Conservation (phyloP, 495 filamentous ascomycete genomes). For the Oleoguttula mirabilis region DNA sequence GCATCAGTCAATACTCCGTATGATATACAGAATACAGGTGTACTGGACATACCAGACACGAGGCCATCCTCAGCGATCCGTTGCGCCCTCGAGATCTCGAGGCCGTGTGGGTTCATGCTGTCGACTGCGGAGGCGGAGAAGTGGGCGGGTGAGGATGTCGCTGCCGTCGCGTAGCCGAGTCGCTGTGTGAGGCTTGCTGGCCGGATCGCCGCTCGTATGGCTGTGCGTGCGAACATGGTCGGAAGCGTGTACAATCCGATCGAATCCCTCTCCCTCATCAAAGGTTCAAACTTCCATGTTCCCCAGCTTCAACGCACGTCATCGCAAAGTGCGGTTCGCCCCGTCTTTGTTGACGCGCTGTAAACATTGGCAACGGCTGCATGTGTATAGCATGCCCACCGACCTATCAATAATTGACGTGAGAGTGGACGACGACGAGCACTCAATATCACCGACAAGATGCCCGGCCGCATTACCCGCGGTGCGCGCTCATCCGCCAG, state of each 20-base stretch:
- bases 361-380: background rate
- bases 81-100: conserved; percentile 69
- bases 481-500: conserved; percentile 19
- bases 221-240: conserved; percentile 16
- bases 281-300: too few relatives aligned
- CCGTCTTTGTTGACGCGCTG: too few relatives aligned
- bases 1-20: conserved; percentile 13
- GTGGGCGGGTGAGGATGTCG: conserved; percentile 1
- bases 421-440: too few relatives aligned
- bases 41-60: conserved; percentile 55
- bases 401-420: too few relatives aligned
- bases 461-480: conserved; percentile 33
- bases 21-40: background rate
- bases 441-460: conserved; percentile 17
- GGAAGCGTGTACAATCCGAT: too few relatives aligned
- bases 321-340: too few relatives aligned
- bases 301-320: too few relatives aligned
- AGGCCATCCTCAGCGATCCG: conserved; percentile 64
- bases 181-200: conserved; percentile 1
- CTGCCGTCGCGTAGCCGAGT: conserved; percentile 11
- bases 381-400: too few relatives aligned
- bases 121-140: conserved; percentile 28
- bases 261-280: too few relatives aligned
- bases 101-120: conserved; percentile 44
- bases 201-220: conserved; percentile 3